Evolutionary conservation across 1,284 basidiomycete genomes (phyloP), one percentile per base, ranked within the genome.

Genomic region (Marasmius oreades): DNA sequence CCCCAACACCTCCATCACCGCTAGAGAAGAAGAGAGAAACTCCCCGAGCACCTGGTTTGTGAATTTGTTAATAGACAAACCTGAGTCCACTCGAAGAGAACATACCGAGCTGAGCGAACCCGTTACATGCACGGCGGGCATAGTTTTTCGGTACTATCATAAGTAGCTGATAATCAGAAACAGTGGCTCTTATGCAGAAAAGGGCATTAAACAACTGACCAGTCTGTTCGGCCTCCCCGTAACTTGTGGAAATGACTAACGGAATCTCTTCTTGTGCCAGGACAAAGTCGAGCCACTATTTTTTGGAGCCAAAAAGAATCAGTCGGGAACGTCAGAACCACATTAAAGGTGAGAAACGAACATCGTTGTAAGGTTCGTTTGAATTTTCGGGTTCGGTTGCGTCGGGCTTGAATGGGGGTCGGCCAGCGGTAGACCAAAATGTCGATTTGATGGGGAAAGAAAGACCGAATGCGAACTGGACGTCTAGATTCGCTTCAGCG

Each of bases 1-100:
- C 84, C 14, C 87, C 89, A 5, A 89, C 88, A 51, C 88, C 88
- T n/a, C 68, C 69, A 61, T 91, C 88, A 12, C 88, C 88, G 20
- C 78, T 79, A 37, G 79, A 76, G 68, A 86, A 87, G 55, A 81
- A 66, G 20, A 88, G 57, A 5, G 83, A 79, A 14, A 83, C 73
- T 22, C 88, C 88, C 2, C 85, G 79, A 1, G 77, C 77, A 48
- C 84, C 83, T 70, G 23, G 14, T 20, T 16, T 22, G 36, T 1
- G 12, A n/a, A 16, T 22, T 42, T 16, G 42, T 37, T 31, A 20
- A 50, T 46, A 24, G 18, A 14, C 24, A 24, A 22, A 55, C 7
- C 14, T 46, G 10, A 12, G 28, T 14, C 26, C 11, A 23, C 10
- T n/a, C 26, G 24, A n/a, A 5, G 10, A 33, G 22, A n/a, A 51